phyloP scores from a whole-genome alignment of 805 yeast species.

The Dipodascopsis uninucleata region DNA sequence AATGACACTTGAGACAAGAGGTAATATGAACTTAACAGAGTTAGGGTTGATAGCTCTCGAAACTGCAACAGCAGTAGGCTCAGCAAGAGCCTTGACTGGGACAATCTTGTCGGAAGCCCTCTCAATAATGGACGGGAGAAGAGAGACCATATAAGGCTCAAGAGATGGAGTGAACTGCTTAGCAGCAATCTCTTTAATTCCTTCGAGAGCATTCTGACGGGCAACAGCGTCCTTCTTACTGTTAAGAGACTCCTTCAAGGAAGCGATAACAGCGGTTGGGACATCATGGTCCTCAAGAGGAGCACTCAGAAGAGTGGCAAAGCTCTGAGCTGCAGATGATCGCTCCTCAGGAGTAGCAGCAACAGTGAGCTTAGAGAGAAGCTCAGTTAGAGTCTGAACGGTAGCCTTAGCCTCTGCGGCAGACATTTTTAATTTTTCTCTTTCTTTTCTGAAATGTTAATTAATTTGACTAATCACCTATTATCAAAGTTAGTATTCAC shows the following conservation, averaged over 20 bases:
- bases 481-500: too few species aligned
- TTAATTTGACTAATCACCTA: too few species aligned
- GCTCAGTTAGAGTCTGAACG: conserved; percentile 78
- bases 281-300: conserved; percentile 98
- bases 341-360: conserved; percentile 75
- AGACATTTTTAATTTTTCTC: too few species aligned
- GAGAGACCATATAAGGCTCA: conserved; percentile 88
- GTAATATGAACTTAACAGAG: conserved; percentile 86
- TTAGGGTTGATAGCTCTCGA: conserved; percentile 84
- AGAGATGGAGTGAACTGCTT: conserved; percentile 77
- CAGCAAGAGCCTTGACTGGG: conserved; percentile 69
- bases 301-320: conserved; percentile 91
- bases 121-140: conserved; percentile 65
- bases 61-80: conserved; percentile 71
- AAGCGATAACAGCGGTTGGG: conserved; percentile 80
- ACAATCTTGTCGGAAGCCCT: conserved; percentile 89
- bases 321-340: conserved; percentile 80
- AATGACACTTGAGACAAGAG: conserved; percentile 68
- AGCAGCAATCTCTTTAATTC: conserved; percentile 80
- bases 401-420: conserved; percentile 34
- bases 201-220: conserved; percentile 76
- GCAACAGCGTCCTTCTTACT: conserved; percentile 69
- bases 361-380: conserved; percentile 86
- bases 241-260: conserved; percentile 69
- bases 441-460: too few species aligned